Percentiles rank a stretch among this genome's conserved stretches.
Conservation (phyloP, 2,329 filamentous ascomycete genomes). For the Fusarium bulbicola region DNA sequence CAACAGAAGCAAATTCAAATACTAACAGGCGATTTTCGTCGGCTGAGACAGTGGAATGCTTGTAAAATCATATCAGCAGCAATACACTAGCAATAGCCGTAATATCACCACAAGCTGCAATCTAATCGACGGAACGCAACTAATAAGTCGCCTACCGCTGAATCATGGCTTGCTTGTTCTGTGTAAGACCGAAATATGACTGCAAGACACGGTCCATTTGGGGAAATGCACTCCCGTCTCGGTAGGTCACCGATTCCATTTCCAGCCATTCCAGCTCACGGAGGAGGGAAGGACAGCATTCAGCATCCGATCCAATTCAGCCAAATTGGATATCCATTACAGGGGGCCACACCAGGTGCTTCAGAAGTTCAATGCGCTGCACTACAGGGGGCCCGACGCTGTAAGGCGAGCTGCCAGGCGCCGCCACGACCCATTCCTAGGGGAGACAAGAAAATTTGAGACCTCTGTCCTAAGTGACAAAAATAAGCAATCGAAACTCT, state of each 20-base stretch:
- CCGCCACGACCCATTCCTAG: neutral
- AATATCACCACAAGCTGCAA: conserved; percentile 4
- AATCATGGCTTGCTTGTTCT: neutral
- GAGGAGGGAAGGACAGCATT: conserved; percentile 1
- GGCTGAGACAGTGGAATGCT: conserved; percentile 31
- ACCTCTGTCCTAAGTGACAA: neutral
- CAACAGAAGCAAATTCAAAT: conserved; percentile 4
- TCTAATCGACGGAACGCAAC: neutral
- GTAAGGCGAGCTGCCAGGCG: conserved; percentile 18
- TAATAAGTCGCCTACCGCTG: neutral
- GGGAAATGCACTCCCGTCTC: conserved; percentile 3
- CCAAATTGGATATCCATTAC: conserved; percentile 23
- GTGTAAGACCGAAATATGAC: conserved; percentile 23
- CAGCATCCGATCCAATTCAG: conserved; percentile 9
- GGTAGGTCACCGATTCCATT: conserved; percentile 2
- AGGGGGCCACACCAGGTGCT: conserved; percentile 1
- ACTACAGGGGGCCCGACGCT: conserved; percentile 6
- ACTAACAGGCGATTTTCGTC: neutral
- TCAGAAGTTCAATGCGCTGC: conserved; percentile 4
- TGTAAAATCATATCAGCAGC: conserved; percentile 8
- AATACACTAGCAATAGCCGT: neutral
- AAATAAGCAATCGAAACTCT: neutral
- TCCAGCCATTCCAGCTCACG: conserved; percentile 26
- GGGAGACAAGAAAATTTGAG: neutral
- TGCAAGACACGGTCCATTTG: conserved; percentile 24